A percentile compares a stretch with the other conserved stretches of the same genome.
These are phyloP conservation scores for Bocquillonia castaneifolia DNA, from an alignment of 441 rosid species.

Conservation along the genomic window DNA sequence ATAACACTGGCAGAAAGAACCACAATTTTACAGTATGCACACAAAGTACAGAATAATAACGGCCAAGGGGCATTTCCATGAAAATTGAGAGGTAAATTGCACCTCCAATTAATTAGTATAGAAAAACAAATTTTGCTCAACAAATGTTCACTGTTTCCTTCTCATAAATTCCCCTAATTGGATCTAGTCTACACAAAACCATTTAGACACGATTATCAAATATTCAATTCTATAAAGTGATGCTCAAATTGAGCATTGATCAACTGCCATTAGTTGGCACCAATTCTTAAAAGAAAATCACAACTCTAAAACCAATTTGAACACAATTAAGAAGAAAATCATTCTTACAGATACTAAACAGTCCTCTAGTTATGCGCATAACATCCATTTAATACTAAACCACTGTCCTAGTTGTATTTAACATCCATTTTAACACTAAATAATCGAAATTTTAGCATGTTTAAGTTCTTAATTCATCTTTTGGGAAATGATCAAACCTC, in stretches of 20 bases:
- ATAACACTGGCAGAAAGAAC: background rate
- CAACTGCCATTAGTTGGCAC: background rate
- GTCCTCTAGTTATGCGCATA: background rate
- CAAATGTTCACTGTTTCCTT: background rate
- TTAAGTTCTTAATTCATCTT: background rate
- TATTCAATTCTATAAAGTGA: background rate
- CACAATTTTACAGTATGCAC: background rate
- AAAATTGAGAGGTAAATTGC: background rate
- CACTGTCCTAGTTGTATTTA: too few species aligned
- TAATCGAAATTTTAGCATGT: background rate
- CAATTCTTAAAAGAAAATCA: background rate
- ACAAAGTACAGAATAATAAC: background rate
- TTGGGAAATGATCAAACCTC: background rate
- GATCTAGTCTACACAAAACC: background rate
- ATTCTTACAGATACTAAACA: background rate
- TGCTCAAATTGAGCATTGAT: background rate
- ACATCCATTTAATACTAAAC: background rate
- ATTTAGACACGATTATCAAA: constrained; percentile 3
- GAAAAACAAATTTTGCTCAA: background rate
- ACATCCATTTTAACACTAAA: background rate
- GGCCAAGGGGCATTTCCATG: background rate
- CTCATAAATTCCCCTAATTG: background rate
- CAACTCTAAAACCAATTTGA: background rate
- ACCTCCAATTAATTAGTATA: too few species aligned
- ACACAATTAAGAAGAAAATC: background rate